phyloP scores from a whole-genome alignment of 2,329 filamentous ascomycete genomes.

The Epichloe hybrida region DNA sequence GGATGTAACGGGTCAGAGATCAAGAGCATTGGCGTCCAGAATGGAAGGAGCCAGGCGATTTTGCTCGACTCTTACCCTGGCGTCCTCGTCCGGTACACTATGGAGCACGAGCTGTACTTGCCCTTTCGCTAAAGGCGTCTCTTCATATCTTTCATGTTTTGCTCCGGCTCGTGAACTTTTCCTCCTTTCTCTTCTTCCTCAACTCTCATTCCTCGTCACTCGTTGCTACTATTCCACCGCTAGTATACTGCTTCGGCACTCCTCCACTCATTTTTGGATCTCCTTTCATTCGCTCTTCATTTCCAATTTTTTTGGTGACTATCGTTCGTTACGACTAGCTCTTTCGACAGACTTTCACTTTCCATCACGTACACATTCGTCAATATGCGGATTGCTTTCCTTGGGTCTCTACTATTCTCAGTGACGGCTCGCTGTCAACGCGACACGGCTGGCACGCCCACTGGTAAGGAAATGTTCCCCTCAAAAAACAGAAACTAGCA shows the following conservation, averaged over 20 bases:
- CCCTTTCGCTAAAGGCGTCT: constrained; percentile 1
- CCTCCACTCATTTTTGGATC: constrained; percentile 20
- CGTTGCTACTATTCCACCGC: constrained; percentile 11
- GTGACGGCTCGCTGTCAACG: constrained; percentile 4
- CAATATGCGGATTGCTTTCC: constrained; percentile 12
- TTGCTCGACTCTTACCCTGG: neutral
- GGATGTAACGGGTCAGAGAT: neutral
- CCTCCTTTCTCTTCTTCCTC: constrained; percentile 1
- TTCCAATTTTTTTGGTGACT: constrained; percentile 17
- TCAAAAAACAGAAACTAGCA: neutral
- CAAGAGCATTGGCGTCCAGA: neutral
- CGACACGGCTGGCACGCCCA: neutral
- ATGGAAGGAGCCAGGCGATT: neutral
- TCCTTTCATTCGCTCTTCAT: constrained; percentile 7
- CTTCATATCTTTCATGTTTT: neutral
- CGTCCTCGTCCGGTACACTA: neutral
- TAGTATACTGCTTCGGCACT: constrained; percentile 11
- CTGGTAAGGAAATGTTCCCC: neutral
- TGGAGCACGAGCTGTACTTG: neutral
- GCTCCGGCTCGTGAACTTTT: neutral
- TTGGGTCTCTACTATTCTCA: constrained; percentile 7
- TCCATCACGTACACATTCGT: constrained; percentile 3
- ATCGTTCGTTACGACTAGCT: constrained; percentile 18
- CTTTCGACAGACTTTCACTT: constrained; percentile 10
- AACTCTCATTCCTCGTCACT: constrained; percentile 9